A percentile compares a stretch with the other conserved stretches of the same genome.
phyloP scores from a whole-genome alignment of 495 filamentous ascomycete species.

The Daldinia concentrica region DNA sequence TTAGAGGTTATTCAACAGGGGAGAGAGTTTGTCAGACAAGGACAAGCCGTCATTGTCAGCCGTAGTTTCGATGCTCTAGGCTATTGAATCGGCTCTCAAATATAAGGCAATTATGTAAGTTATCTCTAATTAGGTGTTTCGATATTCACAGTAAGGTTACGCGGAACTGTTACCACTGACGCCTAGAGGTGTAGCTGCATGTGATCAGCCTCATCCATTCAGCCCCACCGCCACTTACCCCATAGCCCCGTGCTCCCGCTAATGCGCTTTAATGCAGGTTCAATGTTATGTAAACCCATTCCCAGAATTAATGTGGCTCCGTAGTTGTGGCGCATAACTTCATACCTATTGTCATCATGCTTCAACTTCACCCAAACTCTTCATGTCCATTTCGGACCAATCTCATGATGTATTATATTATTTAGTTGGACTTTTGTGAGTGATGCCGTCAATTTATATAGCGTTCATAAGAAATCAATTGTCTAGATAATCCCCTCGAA shows the following conservation, averaged over 20 bases:
- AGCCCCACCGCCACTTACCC: slow-evolving; percentile 4
- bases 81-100: not conserved
- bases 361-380: not conserved
- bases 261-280: too few relatives aligned
- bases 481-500: not conserved
- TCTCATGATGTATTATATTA: not conserved
- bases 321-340: slow-evolving; percentile 4
- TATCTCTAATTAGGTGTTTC: not conserved
- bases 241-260: not conserved
- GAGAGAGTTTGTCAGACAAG: not conserved
- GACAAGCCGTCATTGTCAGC: slow-evolving; percentile 3
- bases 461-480: not conserved
- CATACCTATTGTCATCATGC: not conserved
- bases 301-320: not conserved
- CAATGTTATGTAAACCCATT: not conserved
- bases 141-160: not conserved
- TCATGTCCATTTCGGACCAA: not conserved
- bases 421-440: not conserved
- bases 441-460: not conserved
- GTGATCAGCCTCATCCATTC: slow-evolving; percentile 2
- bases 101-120: not conserved
- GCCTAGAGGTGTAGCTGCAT: not conserved
- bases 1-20: not conserved
- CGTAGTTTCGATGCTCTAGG: not conserved
- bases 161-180: not conserved